These are phyloP conservation scores for Apium graveolens DNA, from an alignment of 129 eudicot genomes.

Conservation along the genomic window DNA sequence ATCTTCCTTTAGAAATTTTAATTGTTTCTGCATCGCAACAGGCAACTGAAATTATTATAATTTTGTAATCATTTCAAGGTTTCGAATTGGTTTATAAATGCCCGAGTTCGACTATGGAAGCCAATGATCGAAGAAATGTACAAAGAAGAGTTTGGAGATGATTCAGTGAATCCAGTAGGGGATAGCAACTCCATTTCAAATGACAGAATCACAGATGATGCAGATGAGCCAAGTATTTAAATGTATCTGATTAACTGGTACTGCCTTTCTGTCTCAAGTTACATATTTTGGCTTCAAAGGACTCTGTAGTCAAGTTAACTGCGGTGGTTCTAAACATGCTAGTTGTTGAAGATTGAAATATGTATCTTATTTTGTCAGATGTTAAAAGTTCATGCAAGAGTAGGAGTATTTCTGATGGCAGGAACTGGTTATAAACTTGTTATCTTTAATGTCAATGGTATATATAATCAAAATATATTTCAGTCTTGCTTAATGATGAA, in stretches of 20 bases:
- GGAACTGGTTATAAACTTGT: not conserved
- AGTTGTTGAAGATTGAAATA: not conserved
- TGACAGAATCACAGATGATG: constrained; percentile 32
- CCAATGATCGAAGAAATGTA: constrained; percentile 99
- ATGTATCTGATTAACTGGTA: not conserved
- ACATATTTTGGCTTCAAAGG: not conserved
- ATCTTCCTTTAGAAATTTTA: not conserved
- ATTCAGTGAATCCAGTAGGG: constrained; percentile 16
- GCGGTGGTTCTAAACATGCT: not conserved
- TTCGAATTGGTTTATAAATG: constrained; percentile 92
- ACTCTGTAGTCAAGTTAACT: not conserved
- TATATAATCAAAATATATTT: too few relatives aligned
- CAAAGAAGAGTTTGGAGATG: constrained; percentile 78
- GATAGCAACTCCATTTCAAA: constrained; percentile 24
- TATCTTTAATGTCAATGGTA: not conserved
- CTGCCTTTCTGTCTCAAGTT: not conserved
- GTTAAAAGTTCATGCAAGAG: not conserved
- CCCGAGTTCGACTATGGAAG: constrained; percentile 87
- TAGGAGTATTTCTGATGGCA: not conserved
- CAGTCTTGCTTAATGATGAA: too few relatives aligned
- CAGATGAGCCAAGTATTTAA: constrained; percentile 21
- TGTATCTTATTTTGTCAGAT: not conserved
- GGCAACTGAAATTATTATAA: not conserved
- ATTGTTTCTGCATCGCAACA: not conserved
- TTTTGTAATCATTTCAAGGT: constrained; percentile 29